A percentile compares a stretch with the other conserved stretches of the same genome.
phyloP scores from a whole-genome alignment of 2,329 filamentous ascomycete genomes.

The Claviceps sp. region DNA sequence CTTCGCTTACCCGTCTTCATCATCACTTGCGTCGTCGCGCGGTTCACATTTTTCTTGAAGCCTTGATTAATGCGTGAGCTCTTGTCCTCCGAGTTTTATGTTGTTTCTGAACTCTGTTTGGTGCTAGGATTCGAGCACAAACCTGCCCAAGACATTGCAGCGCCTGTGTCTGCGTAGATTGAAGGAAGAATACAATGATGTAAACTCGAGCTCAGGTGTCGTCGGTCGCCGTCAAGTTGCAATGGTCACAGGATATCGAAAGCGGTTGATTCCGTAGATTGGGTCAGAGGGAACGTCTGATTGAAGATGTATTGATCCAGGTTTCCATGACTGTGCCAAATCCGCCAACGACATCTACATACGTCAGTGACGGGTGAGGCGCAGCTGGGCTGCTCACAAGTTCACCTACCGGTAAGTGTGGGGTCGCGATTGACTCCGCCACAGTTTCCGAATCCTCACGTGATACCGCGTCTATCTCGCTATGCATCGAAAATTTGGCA shows the following conservation, averaged over 20 bases:
- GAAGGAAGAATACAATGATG: not conserved
- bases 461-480: constrained; percentile 13
- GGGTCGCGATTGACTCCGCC: constrained; percentile 4
- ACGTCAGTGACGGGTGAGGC: constrained; percentile 11
- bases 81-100: constrained; percentile 8
- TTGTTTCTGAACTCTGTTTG: not conserved
- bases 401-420: not conserved
- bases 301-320: constrained; percentile 5
- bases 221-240: not conserved
- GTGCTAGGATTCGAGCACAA: constrained; percentile 7
- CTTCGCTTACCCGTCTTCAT: constrained; percentile 76
- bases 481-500: not conserved
- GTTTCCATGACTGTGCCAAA: constrained; percentile 21
- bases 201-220: not conserved
- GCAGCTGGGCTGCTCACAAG: constrained; percentile 1
- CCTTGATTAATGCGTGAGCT: constrained; percentile 23
- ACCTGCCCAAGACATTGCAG: constrained; percentile 61
- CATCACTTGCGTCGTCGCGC: constrained; percentile 98
- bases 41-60: constrained; percentile 85
- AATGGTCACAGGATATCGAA: not conserved
- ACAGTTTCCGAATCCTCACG: constrained; percentile 12
- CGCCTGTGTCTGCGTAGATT: constrained; percentile 8
- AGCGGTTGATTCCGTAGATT: not conserved
- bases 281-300: not conserved
- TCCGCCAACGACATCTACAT: constrained; percentile 8